Conservation (phyloP, 768 basidiomycete species). For the Floccularia luteovirens region DNA sequence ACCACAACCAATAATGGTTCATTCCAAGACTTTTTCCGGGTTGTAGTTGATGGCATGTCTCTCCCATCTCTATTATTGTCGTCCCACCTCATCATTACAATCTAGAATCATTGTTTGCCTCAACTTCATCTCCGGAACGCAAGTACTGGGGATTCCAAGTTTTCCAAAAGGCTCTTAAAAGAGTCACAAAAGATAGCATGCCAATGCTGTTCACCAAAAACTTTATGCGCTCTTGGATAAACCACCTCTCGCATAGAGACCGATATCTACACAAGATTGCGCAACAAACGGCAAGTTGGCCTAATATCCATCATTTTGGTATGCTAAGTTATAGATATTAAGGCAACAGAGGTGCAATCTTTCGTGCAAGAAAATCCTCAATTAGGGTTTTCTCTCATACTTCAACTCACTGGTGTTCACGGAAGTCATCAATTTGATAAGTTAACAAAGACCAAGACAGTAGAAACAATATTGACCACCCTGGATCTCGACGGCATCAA, state of each 20-base stretch:
- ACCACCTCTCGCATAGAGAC: slow-evolving; percentile 85
- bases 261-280: slow-evolving; percentile 88
- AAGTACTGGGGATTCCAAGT: slow-evolving; percentile 97
- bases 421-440: slow-evolving; percentile 88
- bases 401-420: slow-evolving; percentile 77
- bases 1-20: slow-evolving; percentile 40
- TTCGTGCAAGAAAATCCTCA: slow-evolving; percentile 71
- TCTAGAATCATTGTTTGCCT: slow-evolving; percentile 80
- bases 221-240: slow-evolving; percentile 96
- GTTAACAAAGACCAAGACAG: slow-evolving; percentile 86
- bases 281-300: slow-evolving; percentile 59
- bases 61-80: not conserved
- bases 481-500: slow-evolving; percentile 72
- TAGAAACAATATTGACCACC: slow-evolving; percentile 73
- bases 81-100: slow-evolving; percentile 6
- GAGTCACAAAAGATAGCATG: slow-evolving; percentile 55
- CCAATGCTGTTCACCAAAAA: slow-evolving; percentile 91
- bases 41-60: slow-evolving; percentile 81
- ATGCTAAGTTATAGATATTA: slow-evolving; percentile 2
- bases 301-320: not conserved
- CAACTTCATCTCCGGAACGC: slow-evolving; percentile 76
- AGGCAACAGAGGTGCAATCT: slow-evolving; percentile 72
- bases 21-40: slow-evolving; percentile 86
- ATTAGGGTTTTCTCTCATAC: slow-evolving; percentile 77
- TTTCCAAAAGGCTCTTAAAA: slow-evolving; percentile 71